phyloP scores from a whole-genome alignment of 805 yeast genomes.

The Yamadazyma akitaensis region DNA sequence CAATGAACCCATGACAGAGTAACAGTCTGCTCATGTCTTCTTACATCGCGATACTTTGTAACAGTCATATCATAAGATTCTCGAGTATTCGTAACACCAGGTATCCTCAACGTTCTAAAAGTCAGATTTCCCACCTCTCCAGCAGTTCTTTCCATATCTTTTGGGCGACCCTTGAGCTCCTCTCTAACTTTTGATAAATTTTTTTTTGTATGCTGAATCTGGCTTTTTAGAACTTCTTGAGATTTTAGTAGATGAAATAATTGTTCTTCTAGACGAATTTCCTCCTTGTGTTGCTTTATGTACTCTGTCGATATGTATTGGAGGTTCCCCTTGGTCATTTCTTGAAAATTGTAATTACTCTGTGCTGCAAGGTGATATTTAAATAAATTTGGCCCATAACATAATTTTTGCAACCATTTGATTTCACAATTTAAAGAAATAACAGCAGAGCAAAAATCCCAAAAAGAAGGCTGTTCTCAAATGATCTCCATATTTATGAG shows the following conservation, averaged over 20 bases:
- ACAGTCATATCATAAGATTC: too few species aligned
- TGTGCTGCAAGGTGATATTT: too few species aligned
- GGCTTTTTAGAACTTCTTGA: background rate
- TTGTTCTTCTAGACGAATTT: background rate
- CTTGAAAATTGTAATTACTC: too few species aligned
- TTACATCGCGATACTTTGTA: too few species aligned
- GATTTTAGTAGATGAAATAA: background rate
- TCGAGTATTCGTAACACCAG: background rate
- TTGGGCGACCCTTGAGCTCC: background rate
- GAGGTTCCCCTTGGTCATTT: background rate
- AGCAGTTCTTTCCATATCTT: background rate
- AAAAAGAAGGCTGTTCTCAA: too few species aligned
- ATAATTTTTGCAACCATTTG: too few species aligned
- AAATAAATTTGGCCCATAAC: too few species aligned
- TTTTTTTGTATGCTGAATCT: background rate
- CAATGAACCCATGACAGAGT: background rate
- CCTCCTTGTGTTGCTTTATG: background rate
- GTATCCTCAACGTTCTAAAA: background rate
- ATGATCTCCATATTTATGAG: too few species aligned
- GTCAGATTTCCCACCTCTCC: background rate
- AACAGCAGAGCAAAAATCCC: too few species aligned
- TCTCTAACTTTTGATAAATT: background rate
- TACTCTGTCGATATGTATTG: background rate
- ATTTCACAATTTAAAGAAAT: too few species aligned
- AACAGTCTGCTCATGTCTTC: background rate